Conservation (phyloP, 2,329 filamentous ascomycete species). For the Colletotrichum camelliae region DNA sequence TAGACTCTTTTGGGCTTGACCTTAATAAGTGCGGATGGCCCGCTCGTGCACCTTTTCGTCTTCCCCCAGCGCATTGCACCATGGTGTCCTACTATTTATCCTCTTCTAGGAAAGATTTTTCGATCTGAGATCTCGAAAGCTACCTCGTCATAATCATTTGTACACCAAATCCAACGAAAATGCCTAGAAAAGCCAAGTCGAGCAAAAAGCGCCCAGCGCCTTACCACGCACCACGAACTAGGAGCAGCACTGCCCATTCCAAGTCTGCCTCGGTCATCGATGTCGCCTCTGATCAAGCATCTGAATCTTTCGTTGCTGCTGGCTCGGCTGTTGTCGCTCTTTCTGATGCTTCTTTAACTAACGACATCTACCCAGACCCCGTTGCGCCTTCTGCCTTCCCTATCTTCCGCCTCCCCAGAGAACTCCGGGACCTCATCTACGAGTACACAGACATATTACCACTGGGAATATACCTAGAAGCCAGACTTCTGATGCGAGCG, state of each 20-base stretch:
- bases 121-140: rapidly evolving
- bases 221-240: background rate
- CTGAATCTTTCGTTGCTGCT: rapidly evolving
- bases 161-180: background rate
- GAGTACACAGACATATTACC: background rate
- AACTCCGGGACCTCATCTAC: background rate
- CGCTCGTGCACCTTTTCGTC: background rate
- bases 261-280: background rate
- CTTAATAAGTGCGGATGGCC: background rate
- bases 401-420: background rate
- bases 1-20: background rate
- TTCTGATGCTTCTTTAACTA: background rate
- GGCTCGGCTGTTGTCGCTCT: rapidly evolving
- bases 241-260: background rate
- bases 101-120: background rate
- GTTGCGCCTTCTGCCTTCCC: background rate
- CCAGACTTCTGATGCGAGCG: background rate
- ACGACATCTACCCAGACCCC: background rate
- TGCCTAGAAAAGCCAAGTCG: background rate
- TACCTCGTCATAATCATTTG: background rate
- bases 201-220: background rate
- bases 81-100: background rate
- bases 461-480: rapidly evolving
- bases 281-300: background rate
- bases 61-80: background rate